Conservation (phyloP, 164 flowering plant species). For the Tetrastigma voinierianum region DNA sequence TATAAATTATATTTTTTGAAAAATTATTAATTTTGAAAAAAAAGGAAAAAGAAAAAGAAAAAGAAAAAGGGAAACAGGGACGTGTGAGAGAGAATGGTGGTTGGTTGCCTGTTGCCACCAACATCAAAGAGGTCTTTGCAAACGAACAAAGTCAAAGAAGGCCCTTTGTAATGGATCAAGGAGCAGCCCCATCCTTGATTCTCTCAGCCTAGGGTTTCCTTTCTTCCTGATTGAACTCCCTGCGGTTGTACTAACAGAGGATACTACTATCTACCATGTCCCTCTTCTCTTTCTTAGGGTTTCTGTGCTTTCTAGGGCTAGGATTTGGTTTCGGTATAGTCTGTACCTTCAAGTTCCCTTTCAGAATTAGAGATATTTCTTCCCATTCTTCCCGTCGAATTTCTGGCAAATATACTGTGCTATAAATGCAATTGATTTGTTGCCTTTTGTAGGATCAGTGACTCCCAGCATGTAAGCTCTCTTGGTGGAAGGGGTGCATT, state of each 20-base stretch:
- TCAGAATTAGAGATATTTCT: slow-evolving; percentile 79
- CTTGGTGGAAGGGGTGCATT: slow-evolving; percentile 90
- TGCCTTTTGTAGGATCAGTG: slow-evolving; percentile 88
- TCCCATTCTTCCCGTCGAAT: slow-evolving; percentile 85
- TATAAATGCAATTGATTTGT: slow-evolving; percentile 82
- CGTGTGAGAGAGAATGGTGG: too few species aligned
- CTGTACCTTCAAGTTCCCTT: slow-evolving; percentile 67
- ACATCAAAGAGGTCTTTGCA: too few species aligned
- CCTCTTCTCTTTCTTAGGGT: not conserved
- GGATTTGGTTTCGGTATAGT: slow-evolving; percentile 30
- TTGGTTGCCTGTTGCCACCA: too few species aligned
- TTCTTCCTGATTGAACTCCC: not conserved
- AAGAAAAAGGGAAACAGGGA: too few species aligned
- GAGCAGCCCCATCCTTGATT: too few species aligned
- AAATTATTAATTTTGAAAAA: too few species aligned
- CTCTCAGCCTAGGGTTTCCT: not conserved
- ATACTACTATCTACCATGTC: not conserved
- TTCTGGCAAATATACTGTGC: slow-evolving; percentile 90
- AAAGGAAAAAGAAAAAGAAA: too few species aligned
- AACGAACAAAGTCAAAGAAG: too few species aligned
- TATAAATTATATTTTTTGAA: too few species aligned
- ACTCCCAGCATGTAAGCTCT: slow-evolving; percentile 59
- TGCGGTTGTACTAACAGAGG: not conserved
- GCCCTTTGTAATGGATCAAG: too few species aligned
- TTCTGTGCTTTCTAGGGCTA: slow-evolving; percentile 26